Evolutionary conservation across 176 grass and related monocot species (phyloP), one percentile per base, ranked within the genome.

Genomic region (Ensete ventricosum): DNA sequence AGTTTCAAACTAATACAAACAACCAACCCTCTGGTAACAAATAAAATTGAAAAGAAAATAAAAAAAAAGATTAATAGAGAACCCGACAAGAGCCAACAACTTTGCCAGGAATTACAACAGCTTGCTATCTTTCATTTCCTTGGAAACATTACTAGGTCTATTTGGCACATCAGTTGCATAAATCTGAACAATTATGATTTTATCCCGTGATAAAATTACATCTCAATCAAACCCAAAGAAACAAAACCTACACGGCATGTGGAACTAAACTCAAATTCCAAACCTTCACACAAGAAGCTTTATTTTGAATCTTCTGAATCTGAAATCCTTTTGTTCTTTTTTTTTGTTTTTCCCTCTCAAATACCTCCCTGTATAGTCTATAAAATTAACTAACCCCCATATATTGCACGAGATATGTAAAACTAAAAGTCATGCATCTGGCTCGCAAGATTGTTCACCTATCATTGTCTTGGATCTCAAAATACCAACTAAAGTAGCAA

Each of bases 291-390:
- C 72, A 74, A 59, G 29, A 74, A 34, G 2, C 22, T 74, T 73
- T 74, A 57, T 57, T 74, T 57, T 43, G 17, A 74, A 74, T 57
- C 23, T 57, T 74, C 72, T 74, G 52, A 74, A 74, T 73, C 71
- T 73, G 52, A 34, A 52, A 65, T 22, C 34, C 34, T 43, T 43
- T 43, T 43, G 4, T 6, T 49, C 1, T 49, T n/a, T 69, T 49
- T n/a, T 69, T 49, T 50, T 55, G 0, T 25, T 25, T 25, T 25
- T 25, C 1, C 1, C 27, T 26, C 53, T 73, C 29, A 9, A 27
- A 55, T 53, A 55, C 24, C 23, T 54, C 23, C 72, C 72, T 55
- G 72, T 22, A 29, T 73, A 57, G 53, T 53, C 13, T 73, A 73
- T 74, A n/a, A 57, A 59, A 74, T 19, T 58, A 74, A 59, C 24